Evolutionary conservation across 179 eudicot genomes (phyloP).

Genomic region (Camellia oleifera): DNA sequence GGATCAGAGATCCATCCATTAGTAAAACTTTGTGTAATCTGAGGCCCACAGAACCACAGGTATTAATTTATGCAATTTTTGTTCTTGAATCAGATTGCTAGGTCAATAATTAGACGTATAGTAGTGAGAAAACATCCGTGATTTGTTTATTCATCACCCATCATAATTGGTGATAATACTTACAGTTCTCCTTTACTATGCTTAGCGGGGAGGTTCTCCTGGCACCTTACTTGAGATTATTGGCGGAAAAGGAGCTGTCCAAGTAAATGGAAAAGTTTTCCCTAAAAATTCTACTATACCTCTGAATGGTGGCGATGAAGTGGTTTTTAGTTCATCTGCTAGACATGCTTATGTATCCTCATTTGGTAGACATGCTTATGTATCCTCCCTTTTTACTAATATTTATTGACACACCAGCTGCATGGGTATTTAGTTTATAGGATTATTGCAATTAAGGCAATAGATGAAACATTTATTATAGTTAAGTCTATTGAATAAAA

Average conservation of each 20-base stretch:
- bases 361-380: slow-evolving; percentile 72
- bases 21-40: slow-evolving; percentile 74
- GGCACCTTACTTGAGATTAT: slow-evolving; percentile 59
- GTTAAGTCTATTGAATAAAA: too few species aligned
- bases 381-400: slow-evolving; percentile 49
- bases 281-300: slow-evolving; percentile 47
- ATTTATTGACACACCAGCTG: background rate
- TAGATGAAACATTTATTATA: too few species aligned
- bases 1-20: slow-evolving; percentile 57
- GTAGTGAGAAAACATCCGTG: background rate
- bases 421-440: background rate
- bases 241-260: slow-evolving; percentile 65
- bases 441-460: too few species aligned
- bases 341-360: slow-evolving; percentile 92
- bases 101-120: background rate
- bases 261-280: slow-evolving; percentile 59
- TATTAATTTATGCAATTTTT: slow-evolving; percentile 13
- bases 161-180: background rate
- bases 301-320: slow-evolving; percentile 75
- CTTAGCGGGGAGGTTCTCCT: slow-evolving; percentile 44
- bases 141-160: background rate
- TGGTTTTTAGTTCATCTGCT: slow-evolving; percentile 61
- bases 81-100: background rate
- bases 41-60: slow-evolving; percentile 59
- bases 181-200: slow-evolving; percentile 5